Evolutionary conservation across 306 rosid species (phyloP), one percentile per base, ranked within the genome.

Genomic region (Cicer cuneatum): DNA sequence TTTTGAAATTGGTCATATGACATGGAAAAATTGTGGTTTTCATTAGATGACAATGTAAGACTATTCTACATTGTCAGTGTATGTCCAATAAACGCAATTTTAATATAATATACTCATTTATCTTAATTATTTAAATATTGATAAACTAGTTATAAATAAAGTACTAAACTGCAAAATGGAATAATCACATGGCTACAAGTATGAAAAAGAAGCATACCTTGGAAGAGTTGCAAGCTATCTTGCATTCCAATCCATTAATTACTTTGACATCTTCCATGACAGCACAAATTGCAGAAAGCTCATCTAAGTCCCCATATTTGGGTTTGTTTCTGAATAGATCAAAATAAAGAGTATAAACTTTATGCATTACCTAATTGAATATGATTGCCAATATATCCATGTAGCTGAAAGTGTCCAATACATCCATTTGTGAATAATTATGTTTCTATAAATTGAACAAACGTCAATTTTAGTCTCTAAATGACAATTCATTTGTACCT

Each of bases 161-260:
- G 66, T 57, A 74, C 52, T 7, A 60, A 45, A 40, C 21, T 16
- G 14, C 39, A 46, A 81, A 60, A 57, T 33, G 65, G 18, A 58
- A 66, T 45, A 51, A 39, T 7, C 24, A 51, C 35, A 43, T 45
- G 61, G 48, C 9, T 35, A 57, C 24, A 33, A 46, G 66, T 45
- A 77, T 52, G 78, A 18, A 40, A 71, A 47, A 37, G 73, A 67
- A 8, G 66, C 83, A 69, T 77, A 94, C 98, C 98, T 94, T 94
- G 47, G 93, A 94, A 54, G 98, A 87, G 84, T 51, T 90, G 88
- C 99, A 95, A 81, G 97, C 85, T 74, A 92, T 87, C 90, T 95
- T 95, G 77, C 99, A 92, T 86, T 95, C 99, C 87, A 95, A 85
- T 74, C 99, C 99, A 80, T 95, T 92, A 66, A 84, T 78, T 54